A percentile compares a stretch with the other conserved stretches of the same genome.
These are phyloP conservation scores for Podospora appendiculata DNA, from an alignment of 495 filamentous ascomycete genomes.

Conservation along the genomic window DNA sequence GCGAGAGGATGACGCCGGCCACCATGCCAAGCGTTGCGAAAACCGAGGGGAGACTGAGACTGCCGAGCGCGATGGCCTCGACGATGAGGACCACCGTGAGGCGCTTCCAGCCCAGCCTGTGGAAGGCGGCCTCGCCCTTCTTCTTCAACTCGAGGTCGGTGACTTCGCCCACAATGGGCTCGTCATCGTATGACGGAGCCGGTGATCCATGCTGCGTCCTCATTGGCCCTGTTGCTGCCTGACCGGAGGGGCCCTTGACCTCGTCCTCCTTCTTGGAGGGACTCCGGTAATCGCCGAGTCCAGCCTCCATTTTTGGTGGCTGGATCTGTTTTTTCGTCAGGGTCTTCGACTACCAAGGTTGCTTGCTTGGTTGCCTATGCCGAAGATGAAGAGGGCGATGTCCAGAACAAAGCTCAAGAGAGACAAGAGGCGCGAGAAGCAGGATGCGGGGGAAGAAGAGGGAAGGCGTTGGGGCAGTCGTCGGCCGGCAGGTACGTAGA, in stretches of 20 bases:
- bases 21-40: slow-evolving; percentile 59
- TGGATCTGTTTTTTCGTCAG: too few species aligned
- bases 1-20: slow-evolving; percentile 46
- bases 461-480: background rate
- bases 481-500: too few species aligned
- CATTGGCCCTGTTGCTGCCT: background rate
- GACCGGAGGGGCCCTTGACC: too few species aligned
- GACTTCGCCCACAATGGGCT: background rate
- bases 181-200: background rate
- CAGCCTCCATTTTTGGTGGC: too few species aligned
- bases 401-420: too few species aligned
- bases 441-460: background rate
- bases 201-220: background rate
- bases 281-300: too few species aligned
- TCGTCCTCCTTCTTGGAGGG: too few species aligned
- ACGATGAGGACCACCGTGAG: slow-evolving; percentile 57
- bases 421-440: too few species aligned
- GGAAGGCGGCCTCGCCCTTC: slow-evolving; percentile 31
- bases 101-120: slow-evolving; percentile 41
- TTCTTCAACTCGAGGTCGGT: slow-evolving; percentile 25
- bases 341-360: too few species aligned
- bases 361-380: too few species aligned
- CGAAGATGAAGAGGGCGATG: too few species aligned
- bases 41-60: slow-evolving; percentile 56
- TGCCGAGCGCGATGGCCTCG: slow-evolving; percentile 67